Base-by-base conservation (phyloP, 2,329 filamentous ascomycete species). In the Talaromyces sp. region DNA sequence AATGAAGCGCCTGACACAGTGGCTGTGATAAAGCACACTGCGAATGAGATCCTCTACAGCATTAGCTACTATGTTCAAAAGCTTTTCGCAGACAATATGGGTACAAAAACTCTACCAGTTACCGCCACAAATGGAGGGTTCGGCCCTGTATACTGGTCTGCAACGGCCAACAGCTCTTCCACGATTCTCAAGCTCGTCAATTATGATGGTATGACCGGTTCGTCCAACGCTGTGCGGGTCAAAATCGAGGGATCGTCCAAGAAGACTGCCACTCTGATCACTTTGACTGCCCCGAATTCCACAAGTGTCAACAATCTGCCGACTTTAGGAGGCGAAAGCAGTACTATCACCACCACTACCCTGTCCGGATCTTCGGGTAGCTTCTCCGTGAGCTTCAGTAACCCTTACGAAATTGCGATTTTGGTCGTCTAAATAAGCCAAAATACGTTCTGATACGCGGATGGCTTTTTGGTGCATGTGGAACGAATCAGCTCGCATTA, bases 1-100 rank as follows among this genome's bases (percentile, higher is more conserved):
- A 60, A 60, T 39, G 54, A 60, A 47, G 54, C 33, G 35, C 62
- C 62, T n/a, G 61, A 59, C 35, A 63, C 61, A 16, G 61, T 64
- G 13, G 54, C 62, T 27, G 27, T 64, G 4, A 45, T 63, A n/a
- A 63, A 63, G 37, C 61, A 52, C 49, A 52, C 49, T 19, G 49
- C 49, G 11, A 52, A 52, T 33, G 49, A 52, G 49, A 33, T 52
- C 49, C 49, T 52, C 22, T 43, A 43, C 39, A 43, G 16, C 39
- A 43, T 43, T 16, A 43, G 39, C 39, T 78, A 76, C 66, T 78
- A 73, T 54, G 72, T 76, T 2, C 74, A 78, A 54, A 68, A 74
- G 65, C 70, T 79, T 70, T 78, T 79, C 62, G 72, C 74, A 2
- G 69, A 69, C 1, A 73, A 75, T 60, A 73, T 72, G 13, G 76